Percentiles rank a stretch among this genome's conserved stretches.
Conservation (phyloP, 208 protist species). For the Jaenimonas drosophilae region DNA sequence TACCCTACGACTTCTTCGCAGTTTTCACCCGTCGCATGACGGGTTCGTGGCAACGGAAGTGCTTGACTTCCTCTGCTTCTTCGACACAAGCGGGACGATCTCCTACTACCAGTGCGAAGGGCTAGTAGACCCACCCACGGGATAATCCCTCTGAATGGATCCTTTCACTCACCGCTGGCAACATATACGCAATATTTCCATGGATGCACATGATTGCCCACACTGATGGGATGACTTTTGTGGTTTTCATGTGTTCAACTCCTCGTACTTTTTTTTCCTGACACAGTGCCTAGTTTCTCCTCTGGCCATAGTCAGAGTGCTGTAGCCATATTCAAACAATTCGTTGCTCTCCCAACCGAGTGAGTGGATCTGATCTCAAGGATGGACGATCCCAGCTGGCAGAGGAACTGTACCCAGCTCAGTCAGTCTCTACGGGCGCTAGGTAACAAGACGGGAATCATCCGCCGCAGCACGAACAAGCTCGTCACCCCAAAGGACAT, state of each 20-base stretch:
- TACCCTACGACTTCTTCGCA: too few relatives aligned
- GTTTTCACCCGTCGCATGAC: too few relatives aligned
- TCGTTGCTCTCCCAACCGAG: too few relatives aligned
- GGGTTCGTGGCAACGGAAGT: too few relatives aligned
- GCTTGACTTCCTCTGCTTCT: slow-evolving; percentile 28
- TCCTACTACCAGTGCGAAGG: slow-evolving; percentile 43
- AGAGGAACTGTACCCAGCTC: slow-evolving; percentile 56
- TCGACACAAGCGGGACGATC: slow-evolving; percentile 36
- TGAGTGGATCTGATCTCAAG: background rate
- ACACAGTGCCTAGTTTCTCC: too few relatives aligned
- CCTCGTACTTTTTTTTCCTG: too few relatives aligned
- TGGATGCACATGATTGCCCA: too few relatives aligned
- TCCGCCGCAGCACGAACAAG: slow-evolving; percentile 73
- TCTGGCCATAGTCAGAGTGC: too few relatives aligned
- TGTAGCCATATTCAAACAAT: too few relatives aligned
- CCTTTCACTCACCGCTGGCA: background rate
- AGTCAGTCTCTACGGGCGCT: slow-evolving; percentile 40
- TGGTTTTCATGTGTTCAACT: too few relatives aligned
- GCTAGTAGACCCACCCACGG: background rate
- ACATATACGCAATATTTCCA: too few relatives aligned
- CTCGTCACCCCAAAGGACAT: slow-evolving; percentile 51
- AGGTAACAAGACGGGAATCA: slow-evolving; percentile 42
- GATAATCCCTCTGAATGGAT: background rate
- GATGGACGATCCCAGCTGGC: slow-evolving; percentile 67
- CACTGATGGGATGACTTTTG: too few relatives aligned